Conservation (phyloP, 1,284 basidiomycete genomes). For the Hymenochaete sp. region DNA sequence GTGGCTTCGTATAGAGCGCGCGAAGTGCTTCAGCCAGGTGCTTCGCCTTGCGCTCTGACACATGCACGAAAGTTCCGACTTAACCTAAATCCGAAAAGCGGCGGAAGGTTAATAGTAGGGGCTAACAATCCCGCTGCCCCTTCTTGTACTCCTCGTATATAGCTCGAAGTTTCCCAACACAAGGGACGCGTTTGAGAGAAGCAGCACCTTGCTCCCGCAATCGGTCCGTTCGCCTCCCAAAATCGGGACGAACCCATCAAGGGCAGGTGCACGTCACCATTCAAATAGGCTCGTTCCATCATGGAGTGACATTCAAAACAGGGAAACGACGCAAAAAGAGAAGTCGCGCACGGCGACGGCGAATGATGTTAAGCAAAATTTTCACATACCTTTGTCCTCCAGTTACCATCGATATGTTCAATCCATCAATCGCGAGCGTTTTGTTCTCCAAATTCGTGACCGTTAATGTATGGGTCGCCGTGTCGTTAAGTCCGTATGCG, state of each 20-base stretch:
- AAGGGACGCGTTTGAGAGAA: conserved; percentile 8
- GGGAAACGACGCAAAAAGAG: too few species aligned
- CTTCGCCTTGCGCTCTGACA: conserved; percentile 1
- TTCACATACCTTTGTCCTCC: conserved; percentile 30
- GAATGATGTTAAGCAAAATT: conserved; percentile 10
- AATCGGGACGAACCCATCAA: too few species aligned
- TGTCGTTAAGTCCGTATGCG: conserved; percentile 48
- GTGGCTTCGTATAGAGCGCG: too few species aligned
- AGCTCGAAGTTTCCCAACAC: conserved; percentile 1
- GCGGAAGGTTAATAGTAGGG: too few species aligned
- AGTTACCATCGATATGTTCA: conserved; percentile 36
- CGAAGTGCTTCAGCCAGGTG: conserved; percentile 1
- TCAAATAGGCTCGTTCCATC: too few species aligned
- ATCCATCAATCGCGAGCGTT: conserved; percentile 33
- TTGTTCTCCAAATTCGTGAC: conserved; percentile 49
- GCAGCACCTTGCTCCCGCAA: too few species aligned
- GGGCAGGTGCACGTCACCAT: too few species aligned
- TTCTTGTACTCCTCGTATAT: too few species aligned
- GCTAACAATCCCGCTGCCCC: too few species aligned
- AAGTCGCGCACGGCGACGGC: too few species aligned
- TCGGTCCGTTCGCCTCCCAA: too few species aligned
- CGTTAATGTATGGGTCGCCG: conserved; percentile 38
- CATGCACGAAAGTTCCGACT: conserved; percentile 1
- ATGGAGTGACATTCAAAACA: too few species aligned
- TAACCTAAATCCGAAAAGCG: not conserved